These are phyloP conservation scores for Lomentospora prolificans DNA, from an alignment of 2,329 filamentous ascomycete species.

Conservation along the genomic window DNA sequence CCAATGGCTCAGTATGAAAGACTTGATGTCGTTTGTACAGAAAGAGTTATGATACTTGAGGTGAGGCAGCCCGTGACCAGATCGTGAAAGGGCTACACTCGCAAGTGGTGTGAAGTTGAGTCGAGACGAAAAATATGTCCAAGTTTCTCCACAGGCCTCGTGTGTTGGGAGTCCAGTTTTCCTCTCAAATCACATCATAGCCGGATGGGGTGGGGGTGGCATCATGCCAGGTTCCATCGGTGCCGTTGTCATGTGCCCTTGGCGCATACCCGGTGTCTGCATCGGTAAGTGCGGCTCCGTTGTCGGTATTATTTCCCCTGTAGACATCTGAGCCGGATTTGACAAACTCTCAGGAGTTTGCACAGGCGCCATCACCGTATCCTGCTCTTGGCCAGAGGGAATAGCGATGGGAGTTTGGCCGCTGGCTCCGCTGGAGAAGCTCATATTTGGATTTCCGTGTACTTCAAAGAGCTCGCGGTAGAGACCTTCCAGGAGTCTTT, in stretches of 20 bases:
- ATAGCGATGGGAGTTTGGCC: not conserved
- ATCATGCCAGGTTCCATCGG: slow-evolving; percentile 1
- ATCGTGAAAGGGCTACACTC: too few species aligned
- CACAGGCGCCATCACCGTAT: not conserved
- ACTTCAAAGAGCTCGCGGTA: slow-evolving; percentile 32
- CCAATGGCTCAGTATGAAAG: not conserved
- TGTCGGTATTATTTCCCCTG: not conserved
- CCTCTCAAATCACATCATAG: not conserved
- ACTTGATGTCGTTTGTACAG: not conserved
- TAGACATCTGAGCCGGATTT: not conserved
- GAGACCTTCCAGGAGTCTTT: slow-evolving; percentile 57
- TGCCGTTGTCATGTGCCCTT: not conserved
- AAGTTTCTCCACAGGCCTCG: slow-evolving; percentile 14
- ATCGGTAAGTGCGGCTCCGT: not conserved
- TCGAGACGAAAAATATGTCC: not conserved
- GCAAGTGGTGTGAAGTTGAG: too few species aligned
- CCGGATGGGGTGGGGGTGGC: not conserved
- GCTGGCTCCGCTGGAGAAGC: slow-evolving; percentile 6
- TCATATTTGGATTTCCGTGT: not conserved
- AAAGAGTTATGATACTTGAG: not conserved
- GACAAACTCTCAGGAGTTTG: not conserved
- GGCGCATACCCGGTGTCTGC: not conserved
- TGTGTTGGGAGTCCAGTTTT: not conserved
- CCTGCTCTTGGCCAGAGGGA: not conserved
- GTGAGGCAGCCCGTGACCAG: too few species aligned